These are phyloP conservation scores for Hyaloscypha finlandica DNA, from an alignment of 495 filamentous ascomycete species.

Conservation along the genomic window DNA sequence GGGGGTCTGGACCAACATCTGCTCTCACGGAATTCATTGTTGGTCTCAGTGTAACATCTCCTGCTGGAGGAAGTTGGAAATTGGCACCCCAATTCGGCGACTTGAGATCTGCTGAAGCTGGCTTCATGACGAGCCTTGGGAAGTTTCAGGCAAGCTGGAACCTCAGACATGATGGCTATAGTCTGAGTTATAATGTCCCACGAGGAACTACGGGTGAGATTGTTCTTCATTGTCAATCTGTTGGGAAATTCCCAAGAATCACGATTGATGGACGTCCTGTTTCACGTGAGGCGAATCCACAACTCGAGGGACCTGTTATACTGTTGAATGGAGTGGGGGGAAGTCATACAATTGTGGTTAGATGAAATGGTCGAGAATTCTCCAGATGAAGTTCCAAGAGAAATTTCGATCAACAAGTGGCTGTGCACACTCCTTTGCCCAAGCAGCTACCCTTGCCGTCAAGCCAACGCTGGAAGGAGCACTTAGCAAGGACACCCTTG, in stretches of 20 bases:
- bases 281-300: constrained; percentile 2
- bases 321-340: constrained; percentile 21
- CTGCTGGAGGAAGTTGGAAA: constrained; percentile 53
- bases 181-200: constrained; percentile 32
- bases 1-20: constrained; percentile 60
- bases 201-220: constrained; percentile 34
- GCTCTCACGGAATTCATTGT: constrained; percentile 58
- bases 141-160: constrained; percentile 45
- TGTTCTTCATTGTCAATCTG: constrained; percentile 25
- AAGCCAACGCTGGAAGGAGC: neutral
- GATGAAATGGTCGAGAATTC: neutral
- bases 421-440: neutral
- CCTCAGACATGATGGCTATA: constrained; percentile 25
- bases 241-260: constrained; percentile 31
- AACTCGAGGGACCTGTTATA: constrained; percentile 9
- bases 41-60: constrained; percentile 54
- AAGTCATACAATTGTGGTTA: constrained; percentile 26
- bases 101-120: constrained; percentile 54
- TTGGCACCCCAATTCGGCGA: constrained; percentile 61
- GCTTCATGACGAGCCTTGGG: constrained; percentile 58
- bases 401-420: constrained; percentile 5
- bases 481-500: neutral
- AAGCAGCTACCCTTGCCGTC: neutral
- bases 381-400: neutral
- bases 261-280: constrained; percentile 30